phyloP scores from a whole-genome alignment of 2,329 filamentous ascomycete genomes.

The Arthroderma sp. region DNA sequence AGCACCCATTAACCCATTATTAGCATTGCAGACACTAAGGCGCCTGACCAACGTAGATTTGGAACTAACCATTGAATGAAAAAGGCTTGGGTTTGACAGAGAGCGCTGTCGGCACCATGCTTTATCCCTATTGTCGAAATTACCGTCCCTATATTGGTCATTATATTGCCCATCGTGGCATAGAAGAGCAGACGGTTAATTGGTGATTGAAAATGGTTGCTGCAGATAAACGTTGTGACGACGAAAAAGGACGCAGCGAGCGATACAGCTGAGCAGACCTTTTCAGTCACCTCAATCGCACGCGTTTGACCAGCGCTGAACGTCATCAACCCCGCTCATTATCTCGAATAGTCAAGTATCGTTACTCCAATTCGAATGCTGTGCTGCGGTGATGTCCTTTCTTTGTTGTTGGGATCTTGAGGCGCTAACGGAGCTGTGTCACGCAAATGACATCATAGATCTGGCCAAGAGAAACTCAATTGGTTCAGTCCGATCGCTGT shows the following conservation, averaged over 20 bases:
- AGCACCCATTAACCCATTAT: background rate
- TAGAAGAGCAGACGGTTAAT: slow-evolving; percentile 79
- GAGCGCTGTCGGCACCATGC: slow-evolving; percentile 35
- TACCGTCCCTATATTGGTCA: slow-evolving; percentile 63
- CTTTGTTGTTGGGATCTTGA: no score
- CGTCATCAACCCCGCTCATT: no score
- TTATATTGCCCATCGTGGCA: slow-evolving; percentile 67
- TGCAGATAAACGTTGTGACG: slow-evolving; percentile 12
- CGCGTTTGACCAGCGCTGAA: background rate
- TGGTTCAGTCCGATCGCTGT: no score
- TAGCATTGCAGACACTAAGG: background rate
- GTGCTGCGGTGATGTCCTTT: no score
- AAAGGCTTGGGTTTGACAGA: slow-evolving; percentile 67
- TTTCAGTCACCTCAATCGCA: slow-evolving; percentile 9
- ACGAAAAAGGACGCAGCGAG: slow-evolving; percentile 12
- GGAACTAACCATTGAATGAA: slow-evolving; percentile 66
- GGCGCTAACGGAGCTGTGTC: no score
- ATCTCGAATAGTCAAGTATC: no score
- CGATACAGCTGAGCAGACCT: slow-evolving; percentile 13
- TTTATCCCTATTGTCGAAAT: slow-evolving; percentile 52
- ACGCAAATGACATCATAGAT: no score
- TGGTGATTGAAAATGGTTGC: slow-evolving; percentile 14
- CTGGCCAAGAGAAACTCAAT: no score
- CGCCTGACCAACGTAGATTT: background rate
- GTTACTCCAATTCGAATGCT: no score